Evolutionary conservation across 2,329 filamentous ascomycete species (phyloP).

Genomic region (Epicoccum nigrum): DNA sequence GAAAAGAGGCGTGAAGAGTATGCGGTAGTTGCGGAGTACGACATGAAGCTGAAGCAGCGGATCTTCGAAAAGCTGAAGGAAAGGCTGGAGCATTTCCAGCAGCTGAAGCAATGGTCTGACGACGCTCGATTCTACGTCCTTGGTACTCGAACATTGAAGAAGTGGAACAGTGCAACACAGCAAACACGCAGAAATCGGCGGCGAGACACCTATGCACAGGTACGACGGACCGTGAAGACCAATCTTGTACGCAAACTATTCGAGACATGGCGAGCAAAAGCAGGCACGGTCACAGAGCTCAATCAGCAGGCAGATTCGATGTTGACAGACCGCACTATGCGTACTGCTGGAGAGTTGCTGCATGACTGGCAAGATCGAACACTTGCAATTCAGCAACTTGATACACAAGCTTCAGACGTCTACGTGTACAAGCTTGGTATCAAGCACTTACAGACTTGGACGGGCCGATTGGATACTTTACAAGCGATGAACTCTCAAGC

Average conservation of each 20-base stretch:
- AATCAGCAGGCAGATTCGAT: constrained; percentile 43
- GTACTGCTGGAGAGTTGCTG: constrained; percentile 44
- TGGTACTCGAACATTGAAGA: constrained; percentile 56
- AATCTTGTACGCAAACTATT: constrained; percentile 55
- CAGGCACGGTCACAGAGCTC: constrained; percentile 20
- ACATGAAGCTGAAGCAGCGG: constrained; percentile 48
- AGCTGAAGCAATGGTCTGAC: constrained; percentile 60
- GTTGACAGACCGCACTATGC: constrained; percentile 27
- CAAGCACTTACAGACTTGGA: constrained; percentile 39
- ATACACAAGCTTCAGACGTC: constrained; percentile 34
- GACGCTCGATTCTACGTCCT: constrained; percentile 63
- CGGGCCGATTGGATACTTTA: constrained; percentile 30
- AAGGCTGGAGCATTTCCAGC: constrained; percentile 50
- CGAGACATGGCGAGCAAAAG: constrained; percentile 45
- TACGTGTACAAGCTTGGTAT: constrained; percentile 35
- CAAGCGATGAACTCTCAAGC: constrained; percentile 52
- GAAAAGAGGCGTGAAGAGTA: constrained; percentile 38
- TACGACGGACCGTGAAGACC: constrained; percentile 61
- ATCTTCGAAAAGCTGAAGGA: constrained; percentile 46
- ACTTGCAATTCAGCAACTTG: constrained; percentile 26
- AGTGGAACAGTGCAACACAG: constrained; percentile 58
- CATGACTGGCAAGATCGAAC: constrained; percentile 52
- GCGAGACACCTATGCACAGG: constrained; percentile 61
- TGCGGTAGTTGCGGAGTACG: constrained; percentile 51
- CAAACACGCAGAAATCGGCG: constrained; percentile 59